Conservation (phyloP, 208 protist genomes). For the Acanthamoeba lenticulata region DNA sequence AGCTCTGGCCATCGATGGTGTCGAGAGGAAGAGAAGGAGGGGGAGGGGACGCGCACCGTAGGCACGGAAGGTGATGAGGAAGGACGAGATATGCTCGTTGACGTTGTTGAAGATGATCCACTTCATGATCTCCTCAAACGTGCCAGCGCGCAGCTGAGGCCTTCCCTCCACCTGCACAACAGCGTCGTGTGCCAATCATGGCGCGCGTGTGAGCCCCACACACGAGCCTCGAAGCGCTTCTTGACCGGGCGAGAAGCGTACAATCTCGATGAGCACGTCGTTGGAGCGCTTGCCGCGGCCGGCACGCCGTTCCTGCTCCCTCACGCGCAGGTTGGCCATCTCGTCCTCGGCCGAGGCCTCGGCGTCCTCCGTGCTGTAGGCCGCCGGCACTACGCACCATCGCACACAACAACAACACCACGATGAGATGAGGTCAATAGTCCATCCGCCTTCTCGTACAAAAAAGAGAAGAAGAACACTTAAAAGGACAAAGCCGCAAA, state of each 20-base stretch:
- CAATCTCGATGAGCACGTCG: conserved; percentile 36
- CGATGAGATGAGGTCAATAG: neutral
- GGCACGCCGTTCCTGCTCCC: neutral
- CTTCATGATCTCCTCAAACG: conserved; percentile 25
- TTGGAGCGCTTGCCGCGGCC: conserved; percentile 1
- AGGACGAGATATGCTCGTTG: conserved; percentile 29
- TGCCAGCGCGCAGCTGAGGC: conserved; percentile 3
- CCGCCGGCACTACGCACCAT: neutral
- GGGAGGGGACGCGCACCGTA: neutral
- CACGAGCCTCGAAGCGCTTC: neutral
- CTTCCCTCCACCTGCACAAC: neutral
- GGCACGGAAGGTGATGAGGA: conserved; percentile 40
- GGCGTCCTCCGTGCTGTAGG: neutral
- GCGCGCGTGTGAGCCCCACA: neutral
- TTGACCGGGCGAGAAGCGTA: neutral
- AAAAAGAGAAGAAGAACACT: no score
- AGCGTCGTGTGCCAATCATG: neutral
- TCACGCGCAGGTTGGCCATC: neutral
- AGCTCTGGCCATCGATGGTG: no score
- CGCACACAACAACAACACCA: neutral
- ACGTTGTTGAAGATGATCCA: conserved; percentile 44
- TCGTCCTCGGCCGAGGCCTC: neutral
- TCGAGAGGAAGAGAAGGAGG: neutral
- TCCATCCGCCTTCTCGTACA: no score
- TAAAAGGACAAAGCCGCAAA: no score